These are phyloP conservation scores for Russula sp. DNA, from an alignment of 768 basidiomycete genomes.

Conservation along the genomic window DNA sequence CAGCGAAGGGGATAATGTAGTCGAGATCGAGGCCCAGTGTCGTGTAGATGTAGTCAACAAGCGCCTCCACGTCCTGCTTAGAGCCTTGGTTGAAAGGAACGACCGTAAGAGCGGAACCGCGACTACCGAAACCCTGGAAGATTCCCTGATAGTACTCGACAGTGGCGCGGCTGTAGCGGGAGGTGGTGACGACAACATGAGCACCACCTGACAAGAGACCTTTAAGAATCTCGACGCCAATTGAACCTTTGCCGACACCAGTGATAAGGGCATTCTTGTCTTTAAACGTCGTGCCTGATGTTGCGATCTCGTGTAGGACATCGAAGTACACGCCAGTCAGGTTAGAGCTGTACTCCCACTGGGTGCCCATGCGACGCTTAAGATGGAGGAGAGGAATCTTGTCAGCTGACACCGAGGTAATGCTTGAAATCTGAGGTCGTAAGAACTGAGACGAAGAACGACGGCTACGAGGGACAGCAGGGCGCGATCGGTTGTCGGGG, in stretches of 20 bases:
- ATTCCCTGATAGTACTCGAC: conserved; percentile 99
- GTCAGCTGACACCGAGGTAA: conserved; percentile 71
- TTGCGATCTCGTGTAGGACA: conserved; percentile 95
- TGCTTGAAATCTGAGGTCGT: conserved; percentile 74
- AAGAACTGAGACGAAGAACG: conserved; percentile 97
- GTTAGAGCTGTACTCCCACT: conserved; percentile 97
- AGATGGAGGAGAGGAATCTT: conserved; percentile 92
- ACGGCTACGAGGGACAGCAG: conserved; percentile 52
- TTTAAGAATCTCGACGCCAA: conserved; percentile 96
- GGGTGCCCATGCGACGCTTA: conserved; percentile 91
- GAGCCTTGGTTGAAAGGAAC: conserved; percentile 99
- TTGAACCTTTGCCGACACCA: conserved; percentile 96
- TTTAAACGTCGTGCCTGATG: conserved; percentile 96
- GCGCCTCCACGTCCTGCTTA: conserved; percentile 95
- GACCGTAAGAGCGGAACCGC: conserved; percentile 93
- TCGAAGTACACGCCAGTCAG: conserved; percentile 94
- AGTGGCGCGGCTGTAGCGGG: conserved; percentile 89
- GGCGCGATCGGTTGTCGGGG: conserved; percentile 53
- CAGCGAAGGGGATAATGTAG: conserved; percentile 97
- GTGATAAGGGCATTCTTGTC: conserved; percentile 98
- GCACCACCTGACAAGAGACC: conserved; percentile 95
- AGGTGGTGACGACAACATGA: conserved; percentile 95
- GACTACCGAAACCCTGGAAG: conserved; percentile 91
- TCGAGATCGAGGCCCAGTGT: conserved; percentile 95
- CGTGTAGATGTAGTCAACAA: conserved; percentile 97